A percentile compares a stretch with the other conserved stretches of the same genome.
Conservation (phyloP, 176 grass and related monocot species). For the Triticum aestivum region DNA sequence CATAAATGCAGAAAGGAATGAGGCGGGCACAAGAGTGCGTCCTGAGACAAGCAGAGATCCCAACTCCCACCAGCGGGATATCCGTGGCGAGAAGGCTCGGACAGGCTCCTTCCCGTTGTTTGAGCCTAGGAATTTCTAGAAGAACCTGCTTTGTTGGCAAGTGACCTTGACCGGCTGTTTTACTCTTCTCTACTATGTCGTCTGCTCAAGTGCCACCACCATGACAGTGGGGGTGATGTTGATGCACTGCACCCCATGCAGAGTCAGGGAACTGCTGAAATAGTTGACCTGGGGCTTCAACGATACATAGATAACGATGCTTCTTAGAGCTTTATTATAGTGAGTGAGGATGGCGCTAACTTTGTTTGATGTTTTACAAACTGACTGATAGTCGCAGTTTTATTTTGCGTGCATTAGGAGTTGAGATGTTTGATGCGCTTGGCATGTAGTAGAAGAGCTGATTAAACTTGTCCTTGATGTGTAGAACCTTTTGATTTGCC, state of each 20-base stretch:
- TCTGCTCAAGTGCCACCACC: background rate
- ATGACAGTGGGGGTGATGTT: background rate
- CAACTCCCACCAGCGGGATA: constrained; percentile 40
- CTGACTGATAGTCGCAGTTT: constrained; percentile 2
- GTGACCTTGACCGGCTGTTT: constrained; percentile 33
- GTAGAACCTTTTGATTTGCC: constrained; percentile 2
- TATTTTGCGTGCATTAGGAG: constrained; percentile 5
- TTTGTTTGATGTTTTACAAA: constrained; percentile 18
- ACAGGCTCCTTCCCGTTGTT: constrained; percentile 76
- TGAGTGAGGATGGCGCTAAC: constrained; percentile 13
- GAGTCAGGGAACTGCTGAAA: background rate
- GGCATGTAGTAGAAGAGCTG: constrained; percentile 21
- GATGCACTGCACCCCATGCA: background rate
- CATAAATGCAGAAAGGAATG: constrained; percentile 30
- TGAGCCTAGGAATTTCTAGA: constrained; percentile 59
- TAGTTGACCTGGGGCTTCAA: too few relatives aligned
- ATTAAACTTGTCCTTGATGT: background rate
- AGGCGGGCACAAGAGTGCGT: constrained; percentile 32
- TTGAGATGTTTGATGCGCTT: constrained; percentile 12
- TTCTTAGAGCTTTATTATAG: background rate
- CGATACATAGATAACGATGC: background rate
- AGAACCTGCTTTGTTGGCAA: constrained; percentile 54
- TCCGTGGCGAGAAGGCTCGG: constrained; percentile 40
- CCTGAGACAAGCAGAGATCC: constrained; percentile 55
- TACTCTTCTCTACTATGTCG: constrained; percentile 25